Evolutionary conservation across 2,329 filamentous ascomycete species (phyloP).

Genomic region (Colletotrichum nymphaeae): DNA sequence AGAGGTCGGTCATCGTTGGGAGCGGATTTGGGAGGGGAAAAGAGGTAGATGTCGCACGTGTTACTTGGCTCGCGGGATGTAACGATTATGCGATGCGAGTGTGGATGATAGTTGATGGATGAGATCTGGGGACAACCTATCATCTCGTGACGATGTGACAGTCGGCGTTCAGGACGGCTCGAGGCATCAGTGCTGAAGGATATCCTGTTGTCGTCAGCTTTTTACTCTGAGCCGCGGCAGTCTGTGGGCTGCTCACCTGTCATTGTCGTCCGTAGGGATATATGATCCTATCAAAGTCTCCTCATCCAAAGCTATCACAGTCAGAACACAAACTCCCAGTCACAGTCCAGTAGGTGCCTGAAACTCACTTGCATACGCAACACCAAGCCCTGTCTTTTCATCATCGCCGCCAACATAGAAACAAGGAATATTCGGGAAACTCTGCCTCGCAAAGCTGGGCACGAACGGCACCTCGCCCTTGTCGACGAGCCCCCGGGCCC

Average conservation of each 20-base stretch:
- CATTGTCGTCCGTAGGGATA: slow-evolving; percentile 56
- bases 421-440: slow-evolving; percentile 49
- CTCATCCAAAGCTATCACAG: slow-evolving; percentile 47
- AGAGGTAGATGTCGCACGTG: slow-evolving; percentile 49
- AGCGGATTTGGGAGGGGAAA: slow-evolving; percentile 48
- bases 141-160: slow-evolving; percentile 45
- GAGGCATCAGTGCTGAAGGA: slow-evolving; percentile 27
- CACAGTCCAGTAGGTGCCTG: neutral
- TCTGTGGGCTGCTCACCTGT: slow-evolving; percentile 45
- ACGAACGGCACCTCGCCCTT: slow-evolving; percentile 54
- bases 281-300: slow-evolving; percentile 51
- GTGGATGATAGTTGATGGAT: slow-evolving; percentile 59
- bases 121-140: slow-evolving; percentile 54
- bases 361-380: slow-evolving; percentile 57
- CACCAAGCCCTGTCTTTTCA: slow-evolving; percentile 51
- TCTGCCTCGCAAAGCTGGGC: slow-evolving; percentile 41
- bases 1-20: slow-evolving; percentile 43
- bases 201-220: slow-evolving; percentile 21
- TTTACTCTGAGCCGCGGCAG: neutral
- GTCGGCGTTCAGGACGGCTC: slow-evolving; percentile 28
- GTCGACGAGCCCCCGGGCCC: slow-evolving; percentile 50
- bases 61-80: slow-evolving; percentile 50
- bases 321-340: slow-evolving; percentile 27
- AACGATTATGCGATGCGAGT: slow-evolving; percentile 54
- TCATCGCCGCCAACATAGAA: slow-evolving; percentile 55